phyloP scores from a whole-genome alignment of 257 asterid species.

The Phtheirospermum japonicum region DNA sequence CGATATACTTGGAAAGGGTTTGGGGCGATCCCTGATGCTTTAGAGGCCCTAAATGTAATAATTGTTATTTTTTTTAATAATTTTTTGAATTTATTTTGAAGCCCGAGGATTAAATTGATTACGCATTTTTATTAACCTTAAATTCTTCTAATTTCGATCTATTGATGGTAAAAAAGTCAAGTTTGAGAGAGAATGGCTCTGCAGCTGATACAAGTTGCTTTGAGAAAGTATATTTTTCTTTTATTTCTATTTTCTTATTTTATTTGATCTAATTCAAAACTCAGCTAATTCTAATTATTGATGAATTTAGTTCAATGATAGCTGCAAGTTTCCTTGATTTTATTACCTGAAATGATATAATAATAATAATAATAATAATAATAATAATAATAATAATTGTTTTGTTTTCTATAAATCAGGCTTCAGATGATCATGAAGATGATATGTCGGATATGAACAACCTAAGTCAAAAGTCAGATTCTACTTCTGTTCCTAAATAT shows the following conservation, averaged over 20 bases:
- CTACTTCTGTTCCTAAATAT: conserved; percentile 37
- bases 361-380: too few relatives aligned
- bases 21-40: too few relatives aligned
- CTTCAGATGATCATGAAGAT: conserved; percentile 82
- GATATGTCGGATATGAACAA: conserved; percentile 45
- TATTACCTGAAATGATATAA: not conserved
- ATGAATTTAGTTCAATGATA: too few relatives aligned
- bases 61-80: too few relatives aligned
- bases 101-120: not conserved
- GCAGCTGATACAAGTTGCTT: too few relatives aligned
- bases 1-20: too few relatives aligned
- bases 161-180: too few relatives aligned
- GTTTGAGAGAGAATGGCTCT: too few relatives aligned
- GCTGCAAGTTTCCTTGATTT: not conserved
- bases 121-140: too few relatives aligned
- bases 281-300: not conserved
- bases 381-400: not conserved
- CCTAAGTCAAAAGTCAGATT: conserved; percentile 44
- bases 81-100: not conserved
- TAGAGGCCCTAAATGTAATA: conserved; percentile 64
- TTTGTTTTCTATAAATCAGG: conserved; percentile 31
- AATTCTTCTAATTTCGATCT: too few relatives aligned
- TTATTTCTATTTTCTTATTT: not conserved
- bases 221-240: too few relatives aligned
- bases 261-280: not conserved